phyloP scores from a whole-genome alignment of 1,284 basidiomycete species.

The Malassezia sympodialis region DNA sequence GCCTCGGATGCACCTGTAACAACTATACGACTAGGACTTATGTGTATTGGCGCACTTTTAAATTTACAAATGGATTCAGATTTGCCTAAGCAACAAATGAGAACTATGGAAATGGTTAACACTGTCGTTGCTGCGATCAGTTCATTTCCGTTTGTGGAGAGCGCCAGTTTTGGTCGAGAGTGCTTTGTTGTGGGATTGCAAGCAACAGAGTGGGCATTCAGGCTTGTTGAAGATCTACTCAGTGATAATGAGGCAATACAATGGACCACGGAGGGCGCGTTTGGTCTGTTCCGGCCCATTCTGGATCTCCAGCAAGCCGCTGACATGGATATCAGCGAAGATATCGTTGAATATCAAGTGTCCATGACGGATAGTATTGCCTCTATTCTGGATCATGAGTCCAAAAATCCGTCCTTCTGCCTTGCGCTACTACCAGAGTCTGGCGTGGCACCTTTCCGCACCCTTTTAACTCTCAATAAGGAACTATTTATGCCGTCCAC shows the following conservation, averaged over 20 bases:
- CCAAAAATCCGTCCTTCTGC: background rate
- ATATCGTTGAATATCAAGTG: background rate
- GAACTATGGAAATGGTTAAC: background rate
- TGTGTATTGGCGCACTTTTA: constrained; percentile 4
- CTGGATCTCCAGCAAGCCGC: constrained; percentile 61
- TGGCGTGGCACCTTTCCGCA: background rate
- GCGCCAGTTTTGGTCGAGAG: background rate
- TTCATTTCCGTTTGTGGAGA: background rate
- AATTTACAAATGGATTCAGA: constrained; percentile 13
- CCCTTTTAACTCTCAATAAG: background rate
- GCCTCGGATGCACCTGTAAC: background rate
- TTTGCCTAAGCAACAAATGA: background rate
- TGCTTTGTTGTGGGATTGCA: background rate
- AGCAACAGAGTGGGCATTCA: background rate
- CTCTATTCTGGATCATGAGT: constrained; percentile 1
- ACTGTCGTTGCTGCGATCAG: background rate
- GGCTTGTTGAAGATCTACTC: background rate
- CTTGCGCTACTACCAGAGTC: background rate
- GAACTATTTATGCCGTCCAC: background rate
- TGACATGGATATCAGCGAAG: background rate
- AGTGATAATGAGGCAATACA: background rate
- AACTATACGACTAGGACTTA: background rate
- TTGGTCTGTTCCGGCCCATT: constrained; percentile 56
- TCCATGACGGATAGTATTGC: background rate
- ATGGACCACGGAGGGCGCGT: background rate